A percentile compares a stretch with the other conserved stretches of the same genome.
phyloP scores from a whole-genome alignment of 768 basidiomycete species.

The Hortiboletus campestris region DNA sequence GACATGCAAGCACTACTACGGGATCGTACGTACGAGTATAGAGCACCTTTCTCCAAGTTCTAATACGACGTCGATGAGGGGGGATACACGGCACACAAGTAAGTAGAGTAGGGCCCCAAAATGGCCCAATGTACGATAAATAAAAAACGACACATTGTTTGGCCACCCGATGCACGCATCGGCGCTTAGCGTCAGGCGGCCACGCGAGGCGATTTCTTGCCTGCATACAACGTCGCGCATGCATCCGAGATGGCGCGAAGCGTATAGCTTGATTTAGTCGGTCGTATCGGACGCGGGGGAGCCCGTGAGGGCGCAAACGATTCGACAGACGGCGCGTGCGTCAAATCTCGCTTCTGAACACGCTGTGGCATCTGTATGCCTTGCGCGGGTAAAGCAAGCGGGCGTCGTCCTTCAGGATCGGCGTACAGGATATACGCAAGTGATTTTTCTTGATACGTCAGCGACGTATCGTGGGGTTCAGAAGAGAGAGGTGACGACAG shows the following conservation, averaged over 20 bases:
- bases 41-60: no score
- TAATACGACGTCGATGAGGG: no score
- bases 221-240: slow-evolving; percentile 17
- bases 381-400: slow-evolving; percentile 12
- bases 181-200: no score
- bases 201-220: slow-evolving; percentile 11
- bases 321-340: slow-evolving; percentile 4
- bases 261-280: slow-evolving; percentile 15
- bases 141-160: no score
- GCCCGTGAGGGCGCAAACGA: not conserved
- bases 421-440: slow-evolving; percentile 16
- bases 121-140: no score
- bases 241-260: slow-evolving; percentile 29
- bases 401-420: slow-evolving; percentile 14
- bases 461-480: slow-evolving; percentile 8
- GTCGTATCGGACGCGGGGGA: slow-evolving; percentile 2
- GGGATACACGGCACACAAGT: no score
- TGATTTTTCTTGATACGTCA: slow-evolving; percentile 7
- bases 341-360: slow-evolving; percentile 14
- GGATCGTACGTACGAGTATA: no score
- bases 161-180: no score
- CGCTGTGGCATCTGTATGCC: slow-evolving; percentile 1
- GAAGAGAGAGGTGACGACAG: slow-evolving; percentile 2
- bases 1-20: no score
- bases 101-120: no score